phyloP scores from a whole-genome alignment of 2,329 filamentous ascomycete species.

The Aspergillus flavus region DNA sequence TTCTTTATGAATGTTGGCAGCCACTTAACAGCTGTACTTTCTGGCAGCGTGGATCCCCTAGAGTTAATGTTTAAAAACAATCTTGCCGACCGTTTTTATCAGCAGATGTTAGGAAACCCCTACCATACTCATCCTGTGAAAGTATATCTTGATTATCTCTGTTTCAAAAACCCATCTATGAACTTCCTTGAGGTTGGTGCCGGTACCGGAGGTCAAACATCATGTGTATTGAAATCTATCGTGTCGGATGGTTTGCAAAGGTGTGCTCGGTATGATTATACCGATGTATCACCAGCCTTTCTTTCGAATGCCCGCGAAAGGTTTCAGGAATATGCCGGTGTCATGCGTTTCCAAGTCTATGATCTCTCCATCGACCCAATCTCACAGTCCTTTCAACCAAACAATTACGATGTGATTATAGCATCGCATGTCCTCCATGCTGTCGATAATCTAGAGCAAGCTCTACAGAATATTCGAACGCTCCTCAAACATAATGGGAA shows the following conservation, averaged over 20 bases:
- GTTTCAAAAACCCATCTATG: constrained; percentile 12
- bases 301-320: neutral
- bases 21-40: neutral
- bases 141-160: constrained; percentile 5
- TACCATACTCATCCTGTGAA: constrained; percentile 7
- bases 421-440: constrained; percentile 2
- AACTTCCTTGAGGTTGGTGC: constrained; percentile 10
- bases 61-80: neutral
- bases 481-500: neutral
- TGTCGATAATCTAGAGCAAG: neutral
- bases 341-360: neutral
- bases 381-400: neutral
- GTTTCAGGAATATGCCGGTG: neutral
- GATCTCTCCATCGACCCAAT: neutral
- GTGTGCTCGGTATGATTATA: neutral
- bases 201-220: neutral
- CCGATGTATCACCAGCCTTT: constrained; percentile 1
- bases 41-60: neutral
- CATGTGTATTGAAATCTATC: neutral
- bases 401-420: neutral
- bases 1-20: constrained; percentile 3
- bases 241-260: too few species aligned
- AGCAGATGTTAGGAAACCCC: constrained; percentile 3
- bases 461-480: neutral
- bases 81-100: neutral